These are phyloP conservation scores for Candida rishiriensis DNA, from an alignment of 805 yeast species.

Conservation along the genomic window DNA sequence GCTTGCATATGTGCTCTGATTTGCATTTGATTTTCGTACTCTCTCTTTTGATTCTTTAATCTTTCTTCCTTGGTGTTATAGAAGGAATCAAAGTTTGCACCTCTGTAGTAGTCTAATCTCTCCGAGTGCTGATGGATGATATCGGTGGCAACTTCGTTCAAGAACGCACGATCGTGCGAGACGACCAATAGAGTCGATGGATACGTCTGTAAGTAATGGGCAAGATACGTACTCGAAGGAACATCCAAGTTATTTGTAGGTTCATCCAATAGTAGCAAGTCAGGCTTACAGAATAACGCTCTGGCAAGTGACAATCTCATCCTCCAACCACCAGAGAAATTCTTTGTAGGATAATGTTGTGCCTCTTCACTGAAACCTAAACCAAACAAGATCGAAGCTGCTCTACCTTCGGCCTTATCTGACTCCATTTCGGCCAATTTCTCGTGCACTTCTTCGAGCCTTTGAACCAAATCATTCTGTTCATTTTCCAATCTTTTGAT, in stretches of 20 bases:
- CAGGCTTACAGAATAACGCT: constrained; percentile 97
- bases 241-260: constrained; percentile 99
- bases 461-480: constrained; percentile 77
- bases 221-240: constrained; percentile 92
- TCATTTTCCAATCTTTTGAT: constrained; percentile 81
- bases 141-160: constrained; percentile 97
- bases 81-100: constrained; percentile 90
- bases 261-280: constrained; percentile 88
- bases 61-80: constrained; percentile 94
- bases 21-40: constrained; percentile 97
- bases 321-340: constrained; percentile 99
- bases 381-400: constrained; percentile 89
- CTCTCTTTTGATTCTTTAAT: constrained; percentile 85
- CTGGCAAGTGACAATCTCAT: constrained; percentile 98
- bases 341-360: constrained; percentile 77
- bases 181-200: constrained; percentile 93
- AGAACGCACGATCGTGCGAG: constrained; percentile 95
- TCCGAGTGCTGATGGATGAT: constrained; percentile 97
- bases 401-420: constrained; percentile 96
- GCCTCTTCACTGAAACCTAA: constrained; percentile 89
- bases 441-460: constrained; percentile 72
- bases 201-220: constrained; percentile 83
- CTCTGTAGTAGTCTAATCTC: constrained; percentile 91
- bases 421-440: constrained; percentile 91
- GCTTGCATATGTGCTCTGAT: constrained; percentile 88